Evolutionary conservation across 306 rosid genomes (phyloP).

Genomic region (Arachis stenosperma): DNA sequence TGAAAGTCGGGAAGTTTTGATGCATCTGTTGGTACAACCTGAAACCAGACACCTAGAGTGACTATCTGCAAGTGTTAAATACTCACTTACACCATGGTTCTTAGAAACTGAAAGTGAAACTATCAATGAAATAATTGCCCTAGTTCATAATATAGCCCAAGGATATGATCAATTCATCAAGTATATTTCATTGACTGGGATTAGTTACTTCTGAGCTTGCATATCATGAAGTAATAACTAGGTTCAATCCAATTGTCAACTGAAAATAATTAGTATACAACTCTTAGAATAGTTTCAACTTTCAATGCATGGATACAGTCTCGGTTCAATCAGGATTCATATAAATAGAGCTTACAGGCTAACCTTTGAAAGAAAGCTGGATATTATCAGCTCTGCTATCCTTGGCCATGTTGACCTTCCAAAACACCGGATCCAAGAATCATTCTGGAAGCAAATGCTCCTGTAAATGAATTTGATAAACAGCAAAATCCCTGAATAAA

Average conservation of each 20-base stretch:
- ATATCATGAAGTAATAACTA: conserved; percentile 18
- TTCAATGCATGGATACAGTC: conserved; percentile 19
- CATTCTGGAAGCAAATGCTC: conserved; percentile 67
- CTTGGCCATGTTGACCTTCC: conserved; percentile 95
- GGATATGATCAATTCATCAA: conserved; percentile 16
- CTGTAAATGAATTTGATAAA: conserved; percentile 64
- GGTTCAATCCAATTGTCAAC: conserved; percentile 32
- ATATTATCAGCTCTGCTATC: conserved; percentile 86
- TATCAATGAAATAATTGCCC: conserved; percentile 24
- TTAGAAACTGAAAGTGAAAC: conserved; percentile 26
- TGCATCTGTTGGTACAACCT: conserved; percentile 97
- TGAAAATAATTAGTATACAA: conserved; percentile 28
- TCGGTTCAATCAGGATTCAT: conserved; percentile 20
- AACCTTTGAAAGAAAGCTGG: conserved; percentile 90
- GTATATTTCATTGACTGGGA: conserved; percentile 20
- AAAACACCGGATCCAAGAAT: conserved; percentile 72
- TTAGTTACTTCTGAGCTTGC: conserved; percentile 21
- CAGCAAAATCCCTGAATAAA: conserved; percentile 67
- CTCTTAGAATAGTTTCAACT: conserved; percentile 32
- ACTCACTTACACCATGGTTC: conserved; percentile 10
- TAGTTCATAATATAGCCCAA: conserved; percentile 9
- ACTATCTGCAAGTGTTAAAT: conserved; percentile 29
- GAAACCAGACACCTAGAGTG: conserved; percentile 48
- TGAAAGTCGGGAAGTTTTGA: conserved; percentile 91
- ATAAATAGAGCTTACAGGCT: conserved; percentile 22